These are phyloP conservation scores for Microcyclosporella mali DNA, from an alignment of 2,329 filamentous ascomycete genomes.

Conservation along the genomic window DNA sequence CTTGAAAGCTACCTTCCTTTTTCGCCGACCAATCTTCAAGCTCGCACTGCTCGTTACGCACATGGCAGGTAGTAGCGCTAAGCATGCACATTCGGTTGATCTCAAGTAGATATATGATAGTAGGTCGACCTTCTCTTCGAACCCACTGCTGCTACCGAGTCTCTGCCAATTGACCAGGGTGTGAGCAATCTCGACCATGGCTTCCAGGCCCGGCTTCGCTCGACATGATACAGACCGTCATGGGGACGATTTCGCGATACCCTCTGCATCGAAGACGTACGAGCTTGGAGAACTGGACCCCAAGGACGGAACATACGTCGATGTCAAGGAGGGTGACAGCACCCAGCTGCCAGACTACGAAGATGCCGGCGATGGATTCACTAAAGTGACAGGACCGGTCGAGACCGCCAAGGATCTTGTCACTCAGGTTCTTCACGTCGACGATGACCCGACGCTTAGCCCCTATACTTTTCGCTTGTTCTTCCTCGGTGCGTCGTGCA, in stretches of 20 bases:
- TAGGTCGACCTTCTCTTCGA: too few relatives aligned
- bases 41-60: neutral
- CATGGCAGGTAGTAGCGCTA: too few relatives aligned
- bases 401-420: slow-evolving; percentile 29
- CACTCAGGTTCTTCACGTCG: slow-evolving; percentile 31
- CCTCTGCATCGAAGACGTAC: slow-evolving; percentile 2
- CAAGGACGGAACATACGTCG: slow-evolving; percentile 3
- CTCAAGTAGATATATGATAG: too few relatives aligned
- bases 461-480: slow-evolving; percentile 37
- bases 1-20: neutral
- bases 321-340: neutral
- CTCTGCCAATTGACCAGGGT: too few relatives aligned
- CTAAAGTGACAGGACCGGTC: slow-evolving; percentile 11
- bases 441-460: slow-evolving; percentile 34
- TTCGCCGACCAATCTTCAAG: neutral
- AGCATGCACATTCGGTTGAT: too few relatives aligned
- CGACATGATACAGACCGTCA: slow-evolving; percentile 5
- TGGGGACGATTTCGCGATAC: neutral
- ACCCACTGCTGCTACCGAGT: too few relatives aligned
- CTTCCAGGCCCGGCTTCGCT: neutral
- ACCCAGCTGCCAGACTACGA: slow-evolving; percentile 2
- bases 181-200: neutral
- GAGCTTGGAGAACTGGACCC: slow-evolving; percentile 2
- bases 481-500: slow-evolving; percentile 30
- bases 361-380: slow-evolving; percentile 7